phyloP scores from a whole-genome alignment of 2,329 filamentous ascomycete species.

The Microsporum ferrugineum region DNA sequence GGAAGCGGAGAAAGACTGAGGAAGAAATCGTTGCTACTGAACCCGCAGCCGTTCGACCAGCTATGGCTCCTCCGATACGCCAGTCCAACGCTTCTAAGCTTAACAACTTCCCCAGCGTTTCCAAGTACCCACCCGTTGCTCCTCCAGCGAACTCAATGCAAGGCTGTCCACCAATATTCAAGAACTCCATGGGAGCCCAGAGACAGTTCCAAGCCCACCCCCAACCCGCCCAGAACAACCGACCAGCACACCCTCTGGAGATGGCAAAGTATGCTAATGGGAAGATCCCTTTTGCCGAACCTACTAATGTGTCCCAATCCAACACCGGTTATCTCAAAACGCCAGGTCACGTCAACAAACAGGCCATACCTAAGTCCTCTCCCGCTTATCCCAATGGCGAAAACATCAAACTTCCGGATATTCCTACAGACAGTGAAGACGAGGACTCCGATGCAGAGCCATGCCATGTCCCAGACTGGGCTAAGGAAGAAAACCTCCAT shows the following conservation, averaged over 20 bases:
- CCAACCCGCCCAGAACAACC: constrained; percentile 46
- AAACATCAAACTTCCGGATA: constrained; percentile 82
- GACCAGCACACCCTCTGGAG: constrained; percentile 59
- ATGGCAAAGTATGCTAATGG: constrained; percentile 80
- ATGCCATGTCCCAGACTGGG: constrained; percentile 68
- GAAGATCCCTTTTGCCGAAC: constrained; percentile 79
- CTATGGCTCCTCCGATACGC: constrained; percentile 75
- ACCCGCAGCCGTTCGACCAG: constrained; percentile 46
- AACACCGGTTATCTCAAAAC: not conserved
- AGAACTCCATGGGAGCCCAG: constrained; percentile 36
- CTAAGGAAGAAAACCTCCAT: constrained; percentile 72
- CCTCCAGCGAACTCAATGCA: constrained; percentile 40
- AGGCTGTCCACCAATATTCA: constrained; percentile 19
- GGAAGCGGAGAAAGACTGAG: constrained; percentile 71
- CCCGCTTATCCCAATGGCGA: constrained; percentile 84
- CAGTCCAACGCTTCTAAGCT: constrained; percentile 67
- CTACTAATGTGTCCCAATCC: constrained; percentile 39
- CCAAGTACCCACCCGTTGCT: constrained; percentile 19
- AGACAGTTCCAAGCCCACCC: constrained; percentile 29
- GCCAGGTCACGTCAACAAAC: constrained; percentile 31
- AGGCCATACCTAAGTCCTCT: constrained; percentile 48
- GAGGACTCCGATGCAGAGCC: constrained; percentile 56
- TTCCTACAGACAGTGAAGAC: constrained; percentile 87
- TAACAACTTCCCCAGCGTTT: constrained; percentile 29
- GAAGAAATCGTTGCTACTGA: constrained; percentile 53